Evolutionary conservation across 352 stramenopile species (phyloP), one percentile per base, ranked within the genome.

Genomic region (Phytophthora sansomeana): DNA sequence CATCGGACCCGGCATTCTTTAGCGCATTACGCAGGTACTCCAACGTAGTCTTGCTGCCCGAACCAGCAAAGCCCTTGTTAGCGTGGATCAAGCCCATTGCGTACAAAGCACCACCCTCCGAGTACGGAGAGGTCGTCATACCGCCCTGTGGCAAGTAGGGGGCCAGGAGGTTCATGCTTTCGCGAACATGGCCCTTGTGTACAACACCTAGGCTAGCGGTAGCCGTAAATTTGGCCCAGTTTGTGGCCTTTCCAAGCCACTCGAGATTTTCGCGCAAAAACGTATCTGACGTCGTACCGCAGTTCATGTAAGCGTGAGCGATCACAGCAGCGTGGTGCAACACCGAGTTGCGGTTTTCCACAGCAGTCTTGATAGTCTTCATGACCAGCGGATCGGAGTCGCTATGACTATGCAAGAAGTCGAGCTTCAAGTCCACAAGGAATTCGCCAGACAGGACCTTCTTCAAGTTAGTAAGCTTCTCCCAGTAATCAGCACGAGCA

Each of bases 221-320:
- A 19, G 97, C 97, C 6, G 95, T 99, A 69, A 99, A 99, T 81
- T 99, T 99, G 51, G 97, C 97, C 98, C 98, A 99, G 84, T 99
- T 99, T 52, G 90, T 98, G 8, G 98, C 97, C 70, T 99, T 98
- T 24, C 96, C 98, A 62, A 99, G 94, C 97, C 97, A 99, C 61
- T 99, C 97, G 13, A 99, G 87, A 84, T 99, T 98, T 64, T 99
- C 95, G 33, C 98, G 91, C 64, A 99, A 75, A 72, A 99, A 99
- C 10, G 83, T 80, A 80, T 99, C 98, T 58, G 96, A 96, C 11
- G 97, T 99, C 26, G 97, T 99, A n/a, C 98, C 97, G 29, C 90
- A 89, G 78, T 99, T 97, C 85, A 99, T 94, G 77, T 98, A 99
- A 11, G 86, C 92, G 83, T 99, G 96, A 36, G 96, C 88, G 50